phyloP scores from a whole-genome alignment of 768 basidiomycete species.

The Pisolithus marmoratus region DNA sequence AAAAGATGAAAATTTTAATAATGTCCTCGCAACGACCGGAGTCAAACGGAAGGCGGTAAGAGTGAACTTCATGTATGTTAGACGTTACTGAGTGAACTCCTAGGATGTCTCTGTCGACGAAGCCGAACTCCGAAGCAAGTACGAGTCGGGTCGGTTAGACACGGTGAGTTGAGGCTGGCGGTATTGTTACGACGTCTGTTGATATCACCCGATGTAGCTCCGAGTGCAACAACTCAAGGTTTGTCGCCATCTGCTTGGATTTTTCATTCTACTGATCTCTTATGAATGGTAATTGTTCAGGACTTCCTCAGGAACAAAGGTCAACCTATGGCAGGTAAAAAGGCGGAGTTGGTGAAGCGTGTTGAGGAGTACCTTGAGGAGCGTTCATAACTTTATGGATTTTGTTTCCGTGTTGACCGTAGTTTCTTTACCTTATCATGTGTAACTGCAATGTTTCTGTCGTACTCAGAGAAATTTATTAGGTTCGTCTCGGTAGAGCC shows the following conservation, averaged over 20 bases:
- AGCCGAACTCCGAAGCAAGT: slow-evolving; percentile 65
- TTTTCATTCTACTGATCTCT: not conserved
- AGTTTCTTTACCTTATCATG: too few relatives aligned
- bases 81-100: slow-evolving; percentile 1
- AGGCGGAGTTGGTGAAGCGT: slow-evolving; percentile 65
- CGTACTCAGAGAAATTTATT: too few relatives aligned
- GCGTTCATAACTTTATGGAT: not conserved
- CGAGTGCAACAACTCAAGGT: slow-evolving; percentile 79
- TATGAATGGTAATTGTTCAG: slow-evolving; percentile 29
- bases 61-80: slow-evolving; percentile 2
- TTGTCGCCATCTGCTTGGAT: slow-evolving; percentile 10
- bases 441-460: too few relatives aligned
- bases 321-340: slow-evolving; percentile 57
- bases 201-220: slow-evolving; percentile 40
- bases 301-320: slow-evolving; percentile 72
- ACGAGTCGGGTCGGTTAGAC: slow-evolving; percentile 49
- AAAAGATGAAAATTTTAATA: slow-evolving; percentile 58
- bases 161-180: slow-evolving; percentile 48
- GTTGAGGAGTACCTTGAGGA: slow-evolving; percentile 55
- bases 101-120: slow-evolving; percentile 65
- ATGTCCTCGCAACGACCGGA: slow-evolving; percentile 42
- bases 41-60: slow-evolving; percentile 73
- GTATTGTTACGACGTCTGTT: slow-evolving; percentile 6
- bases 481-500: too few relatives aligned
- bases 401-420: too few relatives aligned